These are phyloP conservation scores for Suillus sp. DNA, from an alignment of 768 basidiomycete genomes.

Conservation along the genomic window DNA sequence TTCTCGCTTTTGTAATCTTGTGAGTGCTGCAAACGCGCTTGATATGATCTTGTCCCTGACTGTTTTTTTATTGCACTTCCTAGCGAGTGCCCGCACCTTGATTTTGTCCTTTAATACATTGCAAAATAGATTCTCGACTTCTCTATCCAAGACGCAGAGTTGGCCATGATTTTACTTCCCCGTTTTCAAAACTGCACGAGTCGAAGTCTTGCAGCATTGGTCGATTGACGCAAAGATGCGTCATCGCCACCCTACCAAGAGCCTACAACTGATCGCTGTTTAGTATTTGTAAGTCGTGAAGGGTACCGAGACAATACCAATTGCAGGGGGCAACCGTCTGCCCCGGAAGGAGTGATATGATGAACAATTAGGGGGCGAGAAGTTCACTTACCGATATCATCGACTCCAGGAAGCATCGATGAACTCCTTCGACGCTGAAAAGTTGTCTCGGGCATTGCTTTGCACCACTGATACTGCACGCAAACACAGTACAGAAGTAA, in stretches of 20 bases:
- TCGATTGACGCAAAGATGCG: neutral
- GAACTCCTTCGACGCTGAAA: neutral
- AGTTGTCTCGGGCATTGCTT: neutral
- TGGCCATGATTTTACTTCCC: neutral
- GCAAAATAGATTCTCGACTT: neutral
- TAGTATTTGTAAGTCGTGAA: neutral
- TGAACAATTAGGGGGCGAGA: neutral
- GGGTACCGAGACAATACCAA: neutral
- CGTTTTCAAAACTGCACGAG: neutral
- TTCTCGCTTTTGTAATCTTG: too few relatives aligned
- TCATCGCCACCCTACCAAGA: neutral
- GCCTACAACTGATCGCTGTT: neutral
- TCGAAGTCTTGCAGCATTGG: neutral
- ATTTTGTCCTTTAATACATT: neutral
- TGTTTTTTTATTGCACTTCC: neutral
- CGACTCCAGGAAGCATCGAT: neutral
- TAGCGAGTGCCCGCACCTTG: neutral
- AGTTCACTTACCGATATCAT: neutral
- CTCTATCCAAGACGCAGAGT: neutral
- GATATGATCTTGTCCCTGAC: too few relatives aligned
- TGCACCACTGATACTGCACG: neutral
- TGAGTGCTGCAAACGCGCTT: too few relatives aligned
- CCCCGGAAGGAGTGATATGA: neutral
- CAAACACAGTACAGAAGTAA: neutral
- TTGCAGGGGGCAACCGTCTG: neutral